A percentile compares a stretch with the other conserved stretches of the same genome.
phyloP scores from a whole-genome alignment of 345 rosid genomes.

The Eucalyptus curtisii region DNA sequence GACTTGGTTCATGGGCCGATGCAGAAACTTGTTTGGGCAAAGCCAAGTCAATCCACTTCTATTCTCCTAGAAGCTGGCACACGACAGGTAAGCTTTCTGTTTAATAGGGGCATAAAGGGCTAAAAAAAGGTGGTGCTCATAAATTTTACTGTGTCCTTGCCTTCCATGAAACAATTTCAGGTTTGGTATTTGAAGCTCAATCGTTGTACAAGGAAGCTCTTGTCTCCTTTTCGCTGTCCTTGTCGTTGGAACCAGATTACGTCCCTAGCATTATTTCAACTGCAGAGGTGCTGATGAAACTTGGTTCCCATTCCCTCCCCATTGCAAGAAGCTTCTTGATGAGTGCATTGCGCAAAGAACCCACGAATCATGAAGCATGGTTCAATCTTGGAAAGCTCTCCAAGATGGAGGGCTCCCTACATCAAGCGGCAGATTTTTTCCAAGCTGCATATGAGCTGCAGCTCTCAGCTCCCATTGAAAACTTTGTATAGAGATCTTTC shows the following conservation, averaged over 20 bases:
- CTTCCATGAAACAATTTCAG: constrained; percentile 22
- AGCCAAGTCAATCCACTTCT: constrained; percentile 48
- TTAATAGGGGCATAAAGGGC: neutral
- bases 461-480: constrained; percentile 64
- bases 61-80: constrained; percentile 78
- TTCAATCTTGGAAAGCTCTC: constrained; percentile 70
- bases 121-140: neutral
- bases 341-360: constrained; percentile 73
- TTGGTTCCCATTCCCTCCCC: constrained; percentile 41
- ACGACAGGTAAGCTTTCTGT: constrained; percentile 34
- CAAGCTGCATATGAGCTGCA: constrained; percentile 89
- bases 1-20: constrained; percentile 53
- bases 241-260: constrained; percentile 67
- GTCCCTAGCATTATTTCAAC: constrained; percentile 77
- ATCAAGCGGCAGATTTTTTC: constrained; percentile 80
- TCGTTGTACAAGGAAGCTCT: constrained; percentile 69
- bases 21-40: constrained; percentile 65
- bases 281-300: constrained; percentile 57
- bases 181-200: constrained; percentile 53
- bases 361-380: constrained; percentile 75
- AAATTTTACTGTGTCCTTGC: neutral
- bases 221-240: constrained; percentile 46
- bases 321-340: constrained; percentile 76
- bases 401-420: constrained; percentile 65
- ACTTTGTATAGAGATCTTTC: constrained; percentile 13